Conservation (phyloP, 2,329 filamentous ascomycete genomes). For the Thielaviopsis punctulata region DNA sequence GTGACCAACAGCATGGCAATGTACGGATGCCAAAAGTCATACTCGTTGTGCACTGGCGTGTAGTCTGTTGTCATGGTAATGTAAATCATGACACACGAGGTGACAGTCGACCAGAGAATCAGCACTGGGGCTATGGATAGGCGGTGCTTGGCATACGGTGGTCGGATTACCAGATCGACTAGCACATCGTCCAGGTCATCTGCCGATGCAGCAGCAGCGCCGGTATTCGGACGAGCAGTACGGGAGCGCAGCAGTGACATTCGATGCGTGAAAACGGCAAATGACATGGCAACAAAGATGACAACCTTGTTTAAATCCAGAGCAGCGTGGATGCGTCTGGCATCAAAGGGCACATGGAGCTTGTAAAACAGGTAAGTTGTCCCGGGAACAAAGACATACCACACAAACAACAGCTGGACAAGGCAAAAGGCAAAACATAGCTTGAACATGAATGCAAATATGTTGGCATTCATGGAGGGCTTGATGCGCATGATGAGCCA, state of each 20-base stretch:
- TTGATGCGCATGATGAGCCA: slow-evolving; percentile 2
- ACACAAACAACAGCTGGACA: slow-evolving; percentile 2
- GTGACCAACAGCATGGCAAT: slow-evolving; percentile 34
- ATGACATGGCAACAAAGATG: slow-evolving; percentile 3
- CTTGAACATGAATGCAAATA: slow-evolving; percentile 6
- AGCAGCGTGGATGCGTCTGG: background rate
- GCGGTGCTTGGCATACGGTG: slow-evolving; percentile 12
- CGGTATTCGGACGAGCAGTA: slow-evolving; percentile 1
- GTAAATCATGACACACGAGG: slow-evolving; percentile 9
- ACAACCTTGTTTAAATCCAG: slow-evolving; percentile 1
- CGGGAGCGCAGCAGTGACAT: slow-evolving; percentile 1
- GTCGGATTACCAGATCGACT: slow-evolving; percentile 2
- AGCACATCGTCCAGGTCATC: slow-evolving; percentile 8
- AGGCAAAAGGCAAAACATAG: slow-evolving; percentile 6
- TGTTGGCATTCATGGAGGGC: slow-evolving; percentile 5
- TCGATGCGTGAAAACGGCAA: background rate
- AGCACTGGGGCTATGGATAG: slow-evolving; percentile 3
- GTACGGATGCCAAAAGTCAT: slow-evolving; percentile 34
- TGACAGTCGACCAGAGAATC: background rate
- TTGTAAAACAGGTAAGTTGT: background rate
- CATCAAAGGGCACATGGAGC: background rate
- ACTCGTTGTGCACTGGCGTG: slow-evolving; percentile 20
- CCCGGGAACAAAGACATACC: slow-evolving; percentile 3
- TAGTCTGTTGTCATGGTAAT: slow-evolving; percentile 20
- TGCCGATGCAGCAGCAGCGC: background rate